Evolutionary conservation across 495 filamentous ascomycete species (phyloP).

Genomic region (Staphylotrichum tortipilum): DNA sequence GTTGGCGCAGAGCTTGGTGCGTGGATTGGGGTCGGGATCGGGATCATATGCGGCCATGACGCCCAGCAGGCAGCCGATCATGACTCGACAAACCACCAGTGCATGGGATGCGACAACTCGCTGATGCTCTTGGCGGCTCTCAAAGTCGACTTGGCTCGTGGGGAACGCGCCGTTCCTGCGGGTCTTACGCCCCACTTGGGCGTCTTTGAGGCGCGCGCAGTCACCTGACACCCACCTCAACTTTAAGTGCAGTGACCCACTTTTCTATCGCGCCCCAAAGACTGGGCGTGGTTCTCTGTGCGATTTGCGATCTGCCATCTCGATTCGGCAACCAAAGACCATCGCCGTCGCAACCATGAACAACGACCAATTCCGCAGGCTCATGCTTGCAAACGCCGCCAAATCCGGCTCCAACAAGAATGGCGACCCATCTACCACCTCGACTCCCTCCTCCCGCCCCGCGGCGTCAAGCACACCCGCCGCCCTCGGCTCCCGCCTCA

Average conservation of each 20-base stretch:
- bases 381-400: slow-evolving; percentile 50
- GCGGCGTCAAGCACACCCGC: slow-evolving; percentile 22
- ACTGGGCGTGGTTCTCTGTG: too few relatives aligned
- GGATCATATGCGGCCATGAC: too few relatives aligned
- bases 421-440: slow-evolving; percentile 31
- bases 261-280: too few relatives aligned
- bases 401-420: slow-evolving; percentile 30
- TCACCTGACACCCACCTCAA: slow-evolving; percentile 5
- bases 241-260: not conserved
- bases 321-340: too few relatives aligned
- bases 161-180: slow-evolving; percentile 3
- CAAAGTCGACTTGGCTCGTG: not conserved
- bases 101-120: not conserved
- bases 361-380: slow-evolving; percentile 87
- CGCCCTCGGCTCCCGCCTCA: slow-evolving; percentile 56
- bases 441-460: slow-evolving; percentile 19
- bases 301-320: too few relatives aligned
- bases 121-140: not conserved
- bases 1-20: too few relatives aligned
- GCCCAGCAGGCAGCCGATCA: too few relatives aligned
- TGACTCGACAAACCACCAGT: too few relatives aligned
- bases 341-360: slow-evolving; percentile 54
- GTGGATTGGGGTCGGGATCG: too few relatives aligned
- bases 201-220: not conserved
- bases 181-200: too few relatives aligned